Evolutionary conservation across 2,329 filamentous ascomycete species (phyloP).

Genomic region (Berkeleyomyces basicola): DNA sequence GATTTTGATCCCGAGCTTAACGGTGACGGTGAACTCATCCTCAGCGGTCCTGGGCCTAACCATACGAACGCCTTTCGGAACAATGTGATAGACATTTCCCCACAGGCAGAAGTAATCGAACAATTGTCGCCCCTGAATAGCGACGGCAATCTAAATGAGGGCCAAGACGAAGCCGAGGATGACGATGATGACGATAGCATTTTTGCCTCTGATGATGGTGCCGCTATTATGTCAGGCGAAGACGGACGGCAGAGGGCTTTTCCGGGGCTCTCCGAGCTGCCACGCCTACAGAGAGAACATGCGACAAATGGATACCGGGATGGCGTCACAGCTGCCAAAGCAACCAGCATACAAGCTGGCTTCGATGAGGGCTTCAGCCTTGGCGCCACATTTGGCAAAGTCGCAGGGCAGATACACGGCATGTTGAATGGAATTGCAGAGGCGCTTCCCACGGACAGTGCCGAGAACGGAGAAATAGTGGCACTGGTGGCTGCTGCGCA

Average conservation of each 20-base stretch:
- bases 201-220: conserved; percentile 8
- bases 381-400: conserved; percentile 63
- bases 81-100: neutral
- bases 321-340: conserved; percentile 63
- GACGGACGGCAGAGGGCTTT: neutral
- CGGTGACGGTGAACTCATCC: neutral
- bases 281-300: conserved; percentile 58
- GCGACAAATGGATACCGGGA: conserved; percentile 81
- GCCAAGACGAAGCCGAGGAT: neutral
- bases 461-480: conserved; percentile 17
- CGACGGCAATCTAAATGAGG: neutral
- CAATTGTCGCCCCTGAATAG: neutral
- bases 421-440: conserved; percentile 53
- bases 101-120: neutral
- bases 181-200: conserved; percentile 8
- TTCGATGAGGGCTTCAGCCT: conserved; percentile 85
- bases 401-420: conserved; percentile 59
- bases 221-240: neutral
- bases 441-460: conserved; percentile 23
- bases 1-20: conserved; percentile 2
- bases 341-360: conserved; percentile 59
- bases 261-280: conserved; percentile 42
- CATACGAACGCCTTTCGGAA: neutral
- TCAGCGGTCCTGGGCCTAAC: neutral
- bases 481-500: conserved; percentile 33